Base-by-base conservation (phyloP, 2,329 filamentous ascomycete genomes). In the Graphilbum sp. region DNA sequence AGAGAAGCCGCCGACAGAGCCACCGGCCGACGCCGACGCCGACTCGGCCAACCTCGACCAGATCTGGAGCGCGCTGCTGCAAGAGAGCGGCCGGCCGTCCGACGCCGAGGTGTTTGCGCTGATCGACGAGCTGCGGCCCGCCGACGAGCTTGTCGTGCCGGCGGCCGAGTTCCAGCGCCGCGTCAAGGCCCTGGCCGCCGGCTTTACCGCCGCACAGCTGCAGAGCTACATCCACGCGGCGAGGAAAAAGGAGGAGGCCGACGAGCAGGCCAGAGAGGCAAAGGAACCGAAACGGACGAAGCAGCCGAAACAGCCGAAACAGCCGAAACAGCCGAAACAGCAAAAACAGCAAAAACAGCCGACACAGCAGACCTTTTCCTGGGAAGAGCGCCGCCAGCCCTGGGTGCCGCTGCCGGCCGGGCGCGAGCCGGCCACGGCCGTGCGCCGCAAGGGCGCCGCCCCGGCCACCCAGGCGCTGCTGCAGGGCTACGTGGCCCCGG, bases 191-290 rank as follows among this genome's bases (percentile, higher is more conserved):
- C 47, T 74, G 13, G 46, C 56, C 20, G 41, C 52, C 1, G 64
- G 69, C 8, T 74, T 74, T 47, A 64, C 65, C 0, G 48, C 41
- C 0, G 27, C 46, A 0, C 69, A 74, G 45, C 53, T 75, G 16
- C 41, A 40, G 9, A 46, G 49, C 3, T 75, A 74, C 41, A 47
- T 64, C 8, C 25, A 40, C 17, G n/a, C n/a, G n/a, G n/a, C n/a
- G n/a, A 34, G 21, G 16, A 20, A 42, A 30, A 37, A 37, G 8
- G 29, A 27, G 29, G 29, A 27, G 29, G 34, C 32, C 15, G 30
- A 38, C 1, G 29, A 32, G 15, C 20, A 36, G 36, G 38, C 49
- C 2, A 72, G 68, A 68, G 50, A 70, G 8, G n/a, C n/a, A n/a
- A n/a, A 34, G 47, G 16, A 47, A 53, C 13, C 54, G 55, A n/a